phyloP scores from a whole-genome alignment of 1,139 yeast species.

The Candida neerlandica region DNA sequence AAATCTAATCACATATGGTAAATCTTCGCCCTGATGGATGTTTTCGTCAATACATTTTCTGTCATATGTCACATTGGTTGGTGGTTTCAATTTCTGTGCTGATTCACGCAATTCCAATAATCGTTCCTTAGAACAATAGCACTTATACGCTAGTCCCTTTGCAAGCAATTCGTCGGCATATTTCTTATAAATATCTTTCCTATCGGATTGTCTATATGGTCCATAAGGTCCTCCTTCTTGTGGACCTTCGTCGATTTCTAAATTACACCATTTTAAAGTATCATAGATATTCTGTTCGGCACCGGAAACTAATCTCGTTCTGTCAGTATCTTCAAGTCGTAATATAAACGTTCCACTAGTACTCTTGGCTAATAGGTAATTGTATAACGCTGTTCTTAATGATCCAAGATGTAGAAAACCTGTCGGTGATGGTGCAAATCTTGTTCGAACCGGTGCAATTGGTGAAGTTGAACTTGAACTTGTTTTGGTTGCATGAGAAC shows the following conservation, averaged over 20 bases:
- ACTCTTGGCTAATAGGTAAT: slow-evolving; percentile 75
- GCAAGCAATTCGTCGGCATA: slow-evolving; percentile 60
- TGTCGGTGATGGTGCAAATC: slow-evolving; percentile 99
- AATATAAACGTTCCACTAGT: slow-evolving; percentile 82
- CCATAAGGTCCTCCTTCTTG: slow-evolving; percentile 63
- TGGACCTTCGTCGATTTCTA: slow-evolving; percentile 84
- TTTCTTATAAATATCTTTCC: slow-evolving; percentile 62
- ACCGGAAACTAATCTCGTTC: slow-evolving; percentile 68
- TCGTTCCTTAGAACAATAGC: slow-evolving; percentile 85
- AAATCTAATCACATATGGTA: slow-evolving; percentile 55
- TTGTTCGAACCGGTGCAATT: slow-evolving; percentile 68
- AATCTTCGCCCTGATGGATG: slow-evolving; percentile 22
- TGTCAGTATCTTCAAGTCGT: slow-evolving; percentile 92
- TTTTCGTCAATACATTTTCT: slow-evolving; percentile 61
- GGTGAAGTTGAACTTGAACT: slow-evolving; percentile 38
- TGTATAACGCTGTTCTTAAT: slow-evolving; percentile 87
- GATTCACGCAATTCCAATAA: slow-evolving; percentile 65
- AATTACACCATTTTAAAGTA: slow-evolving; percentile 75
- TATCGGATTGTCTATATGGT: slow-evolving; percentile 84
- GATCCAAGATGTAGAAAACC: slow-evolving; percentile 93
- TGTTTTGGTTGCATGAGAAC: slow-evolving; percentile 35
- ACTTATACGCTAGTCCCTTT: slow-evolving; percentile 76
- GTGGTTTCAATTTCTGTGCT: slow-evolving; percentile 77
- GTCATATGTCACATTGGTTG: slow-evolving; percentile 91
- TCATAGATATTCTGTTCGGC: slow-evolving; percentile 84